Base-by-base conservation (phyloP, 768 basidiomycete genomes). In the Collybiopsis confluens region DNA sequence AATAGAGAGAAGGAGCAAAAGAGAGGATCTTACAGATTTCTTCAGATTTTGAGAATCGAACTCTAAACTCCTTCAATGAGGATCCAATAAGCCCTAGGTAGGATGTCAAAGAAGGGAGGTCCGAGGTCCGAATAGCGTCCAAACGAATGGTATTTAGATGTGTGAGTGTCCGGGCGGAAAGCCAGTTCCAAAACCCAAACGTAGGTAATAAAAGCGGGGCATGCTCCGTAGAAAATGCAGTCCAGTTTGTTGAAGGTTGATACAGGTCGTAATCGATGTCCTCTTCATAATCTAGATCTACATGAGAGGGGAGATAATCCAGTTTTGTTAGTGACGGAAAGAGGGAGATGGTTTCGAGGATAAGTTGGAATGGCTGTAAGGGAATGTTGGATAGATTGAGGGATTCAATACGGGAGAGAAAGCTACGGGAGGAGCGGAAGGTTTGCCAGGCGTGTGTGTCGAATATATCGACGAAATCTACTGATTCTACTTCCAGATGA, bases 221-320 rank as follows among this genome's bases (percentile, higher is more conserved):
- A 16, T 48, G 33, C 20, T 48, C 47, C 23, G 47, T 48, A 11
- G 47, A 48, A 26, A 48, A 37, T 15, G 24, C 21, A 35, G 20
- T 30, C 47, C 47, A 48, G 10, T n/a, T 35, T 8, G 20, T 36
- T 24, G 47, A 24, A 48, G 47, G 47, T 13, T n/a, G 21, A 37
- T 37, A 37, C 11, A 21, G 37, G 13, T 48, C 30, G 6, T 35
- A 23, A 38, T 48, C 35, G 15, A 48, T 11, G 20, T 23, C 33
- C 16, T 48, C 47, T 4, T 48, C 47, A 33, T 33, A 6, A 35
- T 37, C 47, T 4, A 35, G 8, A 21, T 48, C 47, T 15, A 48
- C 47, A 38, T 48, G 47, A 11, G 47, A 48, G 18, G 47, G 47
- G 11, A 48, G 9, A 37, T 48, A 48, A 16, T 48, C 47, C 20